Base-by-base conservation (phyloP, 2,329 filamentous ascomycete species). In the Scedosporium minutisporum region DNA sequence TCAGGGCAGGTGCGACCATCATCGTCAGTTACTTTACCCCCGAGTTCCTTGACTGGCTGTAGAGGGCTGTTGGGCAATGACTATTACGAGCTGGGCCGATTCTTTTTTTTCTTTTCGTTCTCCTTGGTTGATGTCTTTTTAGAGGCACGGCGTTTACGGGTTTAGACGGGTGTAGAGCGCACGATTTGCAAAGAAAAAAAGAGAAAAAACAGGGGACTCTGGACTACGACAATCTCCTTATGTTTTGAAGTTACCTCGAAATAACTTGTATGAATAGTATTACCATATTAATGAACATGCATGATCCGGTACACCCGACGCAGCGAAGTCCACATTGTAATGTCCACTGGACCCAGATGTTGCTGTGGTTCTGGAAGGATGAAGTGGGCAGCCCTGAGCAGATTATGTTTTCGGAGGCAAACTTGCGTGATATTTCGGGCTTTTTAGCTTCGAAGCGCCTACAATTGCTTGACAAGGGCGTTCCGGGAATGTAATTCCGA, bases 1-100 rank as follows among this genome's bases (percentile, higher is more conserved):
- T 99, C 64, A 84, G 95, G 68, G 95, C 95, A 7, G 95, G 95
- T 53, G 95, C 95, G 6, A 93, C 88, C 0, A 97, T 99, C 70
- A 84, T 99, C 53, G 84, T 97, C 69, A 95, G 86, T 75, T 99
- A 99, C 76, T 97, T 97, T 71, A 93, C 90, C 0, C 95, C 95
- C 0, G 90, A 88, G 67, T 87, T 89, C 71, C 76, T 89, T 27
- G 85, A 88, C 72, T 88, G 85, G 85, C 75, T 88, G 63, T 66
- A 65, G 55, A 51, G 12, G 16, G 25, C 29, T 44, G 42, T 46
- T 61, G 12, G 14, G 16, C 23, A 48, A 9, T 51, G 33, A 18
- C 33, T 33, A 33, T 38, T 29, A 63, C 25, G 48, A 33, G 44
- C 27, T 23, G 42, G 57, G 21, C 57, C 62, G 14, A 55, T 2